Conservation (phyloP, 2,329 filamentous ascomycete species). For the Leptographium flavum region DNA sequence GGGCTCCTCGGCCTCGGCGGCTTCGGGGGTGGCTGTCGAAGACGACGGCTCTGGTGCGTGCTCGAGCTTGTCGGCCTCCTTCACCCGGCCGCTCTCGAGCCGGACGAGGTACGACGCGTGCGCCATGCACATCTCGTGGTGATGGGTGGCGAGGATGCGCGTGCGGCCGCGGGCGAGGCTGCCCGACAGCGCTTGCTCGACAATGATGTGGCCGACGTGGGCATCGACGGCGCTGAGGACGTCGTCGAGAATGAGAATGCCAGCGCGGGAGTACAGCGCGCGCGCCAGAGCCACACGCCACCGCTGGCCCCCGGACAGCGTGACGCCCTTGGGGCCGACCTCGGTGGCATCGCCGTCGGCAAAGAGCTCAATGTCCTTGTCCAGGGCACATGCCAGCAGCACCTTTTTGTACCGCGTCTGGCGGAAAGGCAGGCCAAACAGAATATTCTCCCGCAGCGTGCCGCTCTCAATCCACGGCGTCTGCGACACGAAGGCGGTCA, state of each 20-base stretch:
- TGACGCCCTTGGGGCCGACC: constrained; percentile 27
- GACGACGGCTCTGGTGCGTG: neutral
- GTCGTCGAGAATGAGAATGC: constrained; percentile 32
- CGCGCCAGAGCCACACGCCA: constrained; percentile 30
- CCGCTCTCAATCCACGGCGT: constrained; percentile 32
- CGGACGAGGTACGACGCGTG: constrained; percentile 17
- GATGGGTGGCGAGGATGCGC: constrained; percentile 49
- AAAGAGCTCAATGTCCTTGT: constrained; percentile 27
- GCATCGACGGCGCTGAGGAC: constrained; percentile 34
- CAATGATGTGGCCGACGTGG: constrained; percentile 31
- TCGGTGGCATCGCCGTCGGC: constrained; percentile 27
- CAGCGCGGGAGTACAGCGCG: constrained; percentile 28
- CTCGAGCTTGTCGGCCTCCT: constrained; percentile 13
- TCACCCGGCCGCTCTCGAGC: constrained; percentile 16
- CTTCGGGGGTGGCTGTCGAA: neutral
- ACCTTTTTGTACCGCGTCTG: constrained; percentile 28
- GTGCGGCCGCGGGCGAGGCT: constrained; percentile 39
- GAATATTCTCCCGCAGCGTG: constrained; percentile 28
- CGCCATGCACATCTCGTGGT: constrained; percentile 18
- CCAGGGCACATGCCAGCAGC: constrained; percentile 28
- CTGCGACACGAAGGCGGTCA: constrained; percentile 31
- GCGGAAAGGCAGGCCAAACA: constrained; percentile 26
- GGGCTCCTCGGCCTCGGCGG: neutral
- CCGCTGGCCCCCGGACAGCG: constrained; percentile 30
- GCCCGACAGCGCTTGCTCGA: constrained; percentile 33